phyloP scores from a whole-genome alignment of 331 rosid species.

The Malus hybrid region DNA sequence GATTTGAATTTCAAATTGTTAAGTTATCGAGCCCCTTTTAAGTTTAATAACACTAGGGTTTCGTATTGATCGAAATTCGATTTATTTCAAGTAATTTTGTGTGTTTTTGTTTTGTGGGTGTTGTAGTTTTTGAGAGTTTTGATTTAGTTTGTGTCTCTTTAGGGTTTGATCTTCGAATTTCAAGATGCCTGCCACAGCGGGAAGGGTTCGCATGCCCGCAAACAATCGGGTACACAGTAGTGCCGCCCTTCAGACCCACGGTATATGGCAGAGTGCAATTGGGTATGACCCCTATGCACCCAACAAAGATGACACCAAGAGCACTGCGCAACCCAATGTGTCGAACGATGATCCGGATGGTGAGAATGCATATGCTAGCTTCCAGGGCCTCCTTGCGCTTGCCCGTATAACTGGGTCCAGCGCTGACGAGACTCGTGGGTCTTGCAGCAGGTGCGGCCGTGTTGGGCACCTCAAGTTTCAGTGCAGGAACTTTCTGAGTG shows the following conservation, averaged over 20 bases:
- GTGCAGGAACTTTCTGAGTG: conserved; percentile 80
- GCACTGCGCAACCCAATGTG: conserved; percentile 30
- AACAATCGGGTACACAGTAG: conserved; percentile 94
- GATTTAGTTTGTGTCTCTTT: background rate
- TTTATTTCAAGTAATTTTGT: background rate
- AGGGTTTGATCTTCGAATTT: conserved; percentile 23
- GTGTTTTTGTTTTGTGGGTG: background rate
- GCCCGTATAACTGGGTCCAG: conserved; percentile 77
- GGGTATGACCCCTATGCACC: conserved; percentile 95
- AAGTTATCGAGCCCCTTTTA: background rate
- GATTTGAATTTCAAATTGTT: background rate
- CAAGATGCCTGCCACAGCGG: conserved; percentile 94
- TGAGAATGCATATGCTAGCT: conserved; percentile 93
- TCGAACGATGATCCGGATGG: conserved; percentile 56
- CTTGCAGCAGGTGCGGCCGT: conserved; percentile 92
- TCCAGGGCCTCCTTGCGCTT: conserved; percentile 92
- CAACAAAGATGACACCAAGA: conserved; percentile 66
- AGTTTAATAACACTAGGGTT: background rate
- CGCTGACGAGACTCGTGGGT: conserved; percentile 69
- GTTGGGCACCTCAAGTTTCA: conserved; percentile 93
- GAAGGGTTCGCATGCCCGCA: conserved; percentile 99
- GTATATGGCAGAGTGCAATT: conserved; percentile 97
- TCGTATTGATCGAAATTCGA: background rate
- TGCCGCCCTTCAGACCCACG: conserved; percentile 95
- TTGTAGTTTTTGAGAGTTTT: background rate